Conservation (phyloP, 495 filamentous ascomycete species). For the Lentithecium fluviatile region DNA sequence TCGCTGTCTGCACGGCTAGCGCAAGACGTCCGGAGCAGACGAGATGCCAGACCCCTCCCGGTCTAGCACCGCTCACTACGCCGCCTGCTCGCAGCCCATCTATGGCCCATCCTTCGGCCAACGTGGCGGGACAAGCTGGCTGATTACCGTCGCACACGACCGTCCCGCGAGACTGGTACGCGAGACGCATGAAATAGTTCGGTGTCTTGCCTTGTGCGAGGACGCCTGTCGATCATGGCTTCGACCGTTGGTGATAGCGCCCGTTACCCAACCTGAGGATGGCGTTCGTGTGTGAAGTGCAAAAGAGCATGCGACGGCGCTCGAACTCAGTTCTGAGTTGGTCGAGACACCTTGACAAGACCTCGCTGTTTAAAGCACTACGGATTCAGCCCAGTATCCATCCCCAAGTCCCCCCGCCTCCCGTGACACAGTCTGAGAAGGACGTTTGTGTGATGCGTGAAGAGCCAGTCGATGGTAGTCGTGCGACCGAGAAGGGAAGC, state of each 20-base stretch:
- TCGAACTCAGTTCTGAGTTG: neutral
- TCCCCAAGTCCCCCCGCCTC: no score
- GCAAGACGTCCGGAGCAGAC: neutral
- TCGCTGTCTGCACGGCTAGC: conserved; percentile 10
- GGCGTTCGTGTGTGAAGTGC: neutral
- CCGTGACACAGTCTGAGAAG: no score
- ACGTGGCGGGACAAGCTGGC: conserved; percentile 28
- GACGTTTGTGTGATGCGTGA: no score
- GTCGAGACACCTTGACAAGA: no score
- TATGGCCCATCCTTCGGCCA: conserved; percentile 21
- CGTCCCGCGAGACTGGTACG: conserved; percentile 17
- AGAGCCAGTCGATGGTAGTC: neutral
- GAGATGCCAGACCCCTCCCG: conserved; percentile 11
- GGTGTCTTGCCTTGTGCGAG: conserved; percentile 23
- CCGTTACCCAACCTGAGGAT: neutral
- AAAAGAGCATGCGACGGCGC: neutral
- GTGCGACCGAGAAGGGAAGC: neutral
- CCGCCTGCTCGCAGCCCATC: conserved; percentile 19
- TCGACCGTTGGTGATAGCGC: conserved; percentile 16
- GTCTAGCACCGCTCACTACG: conserved; percentile 23
- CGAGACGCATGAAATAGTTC: conserved; percentile 22
- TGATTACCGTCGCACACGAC: conserved; percentile 23
- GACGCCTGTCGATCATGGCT: conserved; percentile 18
- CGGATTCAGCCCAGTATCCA: no score
- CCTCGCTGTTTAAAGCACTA: no score